Percentiles rank a stretch among this genome's conserved stretches.
Conservation (phyloP, 2,329 filamentous ascomycete species). For the Fusarium anthophilum region DNA sequence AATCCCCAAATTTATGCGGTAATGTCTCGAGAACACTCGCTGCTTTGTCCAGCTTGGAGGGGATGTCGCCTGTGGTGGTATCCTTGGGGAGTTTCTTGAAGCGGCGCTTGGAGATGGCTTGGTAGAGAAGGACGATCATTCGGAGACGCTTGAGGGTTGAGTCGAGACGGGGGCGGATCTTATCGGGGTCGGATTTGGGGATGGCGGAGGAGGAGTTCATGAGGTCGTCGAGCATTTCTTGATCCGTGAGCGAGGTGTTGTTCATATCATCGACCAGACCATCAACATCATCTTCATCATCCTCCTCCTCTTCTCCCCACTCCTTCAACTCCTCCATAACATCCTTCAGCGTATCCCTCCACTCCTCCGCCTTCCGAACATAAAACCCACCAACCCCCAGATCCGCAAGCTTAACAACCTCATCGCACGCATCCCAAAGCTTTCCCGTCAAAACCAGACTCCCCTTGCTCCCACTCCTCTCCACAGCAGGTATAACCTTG, state of each 20-base stretch:
- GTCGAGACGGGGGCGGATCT: constrained; percentile 72
- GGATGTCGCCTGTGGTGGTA: constrained; percentile 44
- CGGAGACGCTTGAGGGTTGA: constrained; percentile 71
- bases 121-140: constrained; percentile 73
- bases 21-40: constrained; percentile 66
- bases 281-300: constrained; percentile 63
- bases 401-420: constrained; percentile 69
- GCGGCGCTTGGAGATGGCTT: constrained; percentile 74
- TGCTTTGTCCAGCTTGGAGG: constrained; percentile 63
- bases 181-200: constrained; percentile 69
- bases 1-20: constrained; percentile 74
- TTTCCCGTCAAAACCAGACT: constrained; percentile 76
- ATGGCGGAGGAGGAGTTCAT: constrained; percentile 71
- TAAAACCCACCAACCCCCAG: constrained; percentile 77
- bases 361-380: constrained; percentile 76
- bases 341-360: constrained; percentile 80
- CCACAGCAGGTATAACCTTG: constrained; percentile 52
- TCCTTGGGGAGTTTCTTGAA: constrained; percentile 65
- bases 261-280: constrained; percentile 47
- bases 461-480: constrained; percentile 55
- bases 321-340: constrained; percentile 87
- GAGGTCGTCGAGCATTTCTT: constrained; percentile 72
- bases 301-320: constrained; percentile 77
- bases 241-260: constrained; percentile 51
- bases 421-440: constrained; percentile 86